Evolutionary conservation across 2,329 filamentous ascomycete genomes (phyloP), one percentile per base, ranked within the genome.

Genomic region (Rutstroemia sp.): DNA sequence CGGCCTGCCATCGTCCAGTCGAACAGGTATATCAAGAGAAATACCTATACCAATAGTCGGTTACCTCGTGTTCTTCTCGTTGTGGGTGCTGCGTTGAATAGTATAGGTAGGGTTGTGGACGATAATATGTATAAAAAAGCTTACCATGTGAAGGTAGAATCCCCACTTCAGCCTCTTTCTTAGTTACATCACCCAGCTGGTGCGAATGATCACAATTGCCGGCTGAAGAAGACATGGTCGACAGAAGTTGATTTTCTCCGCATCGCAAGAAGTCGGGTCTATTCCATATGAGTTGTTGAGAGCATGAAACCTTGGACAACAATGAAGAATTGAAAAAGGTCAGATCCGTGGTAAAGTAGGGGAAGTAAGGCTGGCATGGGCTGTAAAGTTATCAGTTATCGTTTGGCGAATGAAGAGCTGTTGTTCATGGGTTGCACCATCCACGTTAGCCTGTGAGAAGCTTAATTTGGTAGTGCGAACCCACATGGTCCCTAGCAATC

Each of bases 91-190:
- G 30, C 30, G 30, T 9, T 34, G 30, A 34, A 34, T 51, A 39
- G 58, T 42, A 55, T 52, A 10, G 38, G 17, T 36, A 54, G 49
- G n/a, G 19, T 19, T 25, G 10, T 34, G 25, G 27, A 9, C 7
- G 25, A 21, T 8, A 16, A 27, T 34, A 34, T 34, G 30, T 25
- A 27, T 52, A 25, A 50, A 27, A 27, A 54, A 47, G 10, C 59
- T 77, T 76, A 62, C 73, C 72, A 65, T 76, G 74, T 46, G 75
- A 75, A 58, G 74, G 70, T 57, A 76, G 69, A 51, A 78, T 70
- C 57, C 71, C 72, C 63, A 63, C 60, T 67, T 63, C 62, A 49
- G 61, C 66, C 58, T 69, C 63, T 54, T 64, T 63, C 51, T 57
- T 57, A 7, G 58, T 56, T 36, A 64, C 62, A 45, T 64, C 63